phyloP scores from a whole-genome alignment of 2,329 filamentous ascomycete species.

The Trichoderma koningii region DNA sequence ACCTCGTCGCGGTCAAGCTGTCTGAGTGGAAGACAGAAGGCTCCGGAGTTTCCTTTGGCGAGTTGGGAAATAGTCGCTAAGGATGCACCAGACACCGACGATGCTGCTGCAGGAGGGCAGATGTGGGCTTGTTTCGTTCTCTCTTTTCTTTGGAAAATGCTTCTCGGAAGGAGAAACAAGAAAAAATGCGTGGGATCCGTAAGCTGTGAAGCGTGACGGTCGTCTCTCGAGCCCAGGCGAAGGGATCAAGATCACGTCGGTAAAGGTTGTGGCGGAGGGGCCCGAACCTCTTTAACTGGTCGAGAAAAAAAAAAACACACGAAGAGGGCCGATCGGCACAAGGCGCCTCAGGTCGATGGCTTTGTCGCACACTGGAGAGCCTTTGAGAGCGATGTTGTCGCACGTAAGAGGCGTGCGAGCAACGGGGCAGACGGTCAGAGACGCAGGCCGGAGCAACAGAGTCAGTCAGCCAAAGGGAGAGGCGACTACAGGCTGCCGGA shows the following conservation, averaged over 20 bases:
- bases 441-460: constrained; percentile 18
- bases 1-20: constrained; percentile 29
- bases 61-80: not conserved
- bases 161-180: constrained; percentile 9
- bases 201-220: constrained; percentile 26
- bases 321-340: constrained; percentile 22
- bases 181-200: constrained; percentile 17
- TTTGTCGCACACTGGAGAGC: constrained; percentile 19
- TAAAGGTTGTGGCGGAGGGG: constrained; percentile 24
- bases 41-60: constrained; percentile 5
- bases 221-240: constrained; percentile 26
- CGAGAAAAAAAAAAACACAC: constrained; percentile 8
- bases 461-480: constrained; percentile 22
- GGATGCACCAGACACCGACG: constrained; percentile 4
- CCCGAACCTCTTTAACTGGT: constrained; percentile 8
- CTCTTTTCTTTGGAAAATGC: not conserved
- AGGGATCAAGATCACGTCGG: constrained; percentile 29
- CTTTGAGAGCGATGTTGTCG: constrained; percentile 8
- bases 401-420: constrained; percentile 5
- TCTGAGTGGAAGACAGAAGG: constrained; percentile 6
- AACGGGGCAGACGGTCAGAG: not conserved
- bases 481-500: constrained; percentile 20
- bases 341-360: constrained; percentile 19
- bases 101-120: not conserved
- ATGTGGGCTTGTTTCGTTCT: not conserved